A percentile compares a stretch with the other conserved stretches of the same genome.
Evolutionary conservation across 2,329 filamentous ascomycete species (phyloP).

Genomic region (Pseudogymnoascus sp.): DNA sequence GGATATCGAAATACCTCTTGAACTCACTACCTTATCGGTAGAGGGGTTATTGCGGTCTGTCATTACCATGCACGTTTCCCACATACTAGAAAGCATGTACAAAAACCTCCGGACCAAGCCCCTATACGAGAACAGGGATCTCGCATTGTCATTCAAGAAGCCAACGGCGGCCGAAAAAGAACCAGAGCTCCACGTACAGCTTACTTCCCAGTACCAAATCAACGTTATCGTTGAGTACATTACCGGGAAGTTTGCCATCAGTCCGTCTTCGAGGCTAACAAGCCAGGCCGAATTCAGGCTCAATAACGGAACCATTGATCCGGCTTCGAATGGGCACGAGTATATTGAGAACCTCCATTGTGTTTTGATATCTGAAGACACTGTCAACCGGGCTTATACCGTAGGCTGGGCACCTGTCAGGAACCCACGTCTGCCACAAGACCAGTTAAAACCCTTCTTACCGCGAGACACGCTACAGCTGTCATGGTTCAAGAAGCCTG

Average conservation of each 20-base stretch:
- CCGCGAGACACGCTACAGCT: conserved; percentile 55
- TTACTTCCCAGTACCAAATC: conserved; percentile 54
- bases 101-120: conserved; percentile 49
- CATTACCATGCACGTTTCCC: conserved; percentile 65
- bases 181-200: conserved; percentile 59
- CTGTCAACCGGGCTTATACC: conserved; percentile 51
- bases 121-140: conserved; percentile 52
- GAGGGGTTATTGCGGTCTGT: conserved; percentile 66
- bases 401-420: conserved; percentile 52
- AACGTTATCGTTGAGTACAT: conserved; percentile 65
- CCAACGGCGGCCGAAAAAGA: conserved; percentile 56
- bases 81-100: conserved; percentile 61
- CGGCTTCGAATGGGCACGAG: conserved; percentile 47
- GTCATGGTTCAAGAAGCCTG: conserved; percentile 60
- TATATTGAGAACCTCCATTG: conserved; percentile 56
- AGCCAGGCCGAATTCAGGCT: conserved; percentile 55
- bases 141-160: conserved; percentile 49
- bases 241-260: conserved; percentile 66
- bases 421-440: conserved; percentile 37
- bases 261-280: conserved; percentile 51
- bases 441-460: conserved; percentile 51
- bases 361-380: conserved; percentile 50
- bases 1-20: conserved; percentile 57
- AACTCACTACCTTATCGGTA: conserved; percentile 60
- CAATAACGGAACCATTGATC: conserved; percentile 48